These are phyloP conservation scores for Fusarium sp. DNA, from an alignment of 2,329 filamentous ascomycete species.

Conservation along the genomic window DNA sequence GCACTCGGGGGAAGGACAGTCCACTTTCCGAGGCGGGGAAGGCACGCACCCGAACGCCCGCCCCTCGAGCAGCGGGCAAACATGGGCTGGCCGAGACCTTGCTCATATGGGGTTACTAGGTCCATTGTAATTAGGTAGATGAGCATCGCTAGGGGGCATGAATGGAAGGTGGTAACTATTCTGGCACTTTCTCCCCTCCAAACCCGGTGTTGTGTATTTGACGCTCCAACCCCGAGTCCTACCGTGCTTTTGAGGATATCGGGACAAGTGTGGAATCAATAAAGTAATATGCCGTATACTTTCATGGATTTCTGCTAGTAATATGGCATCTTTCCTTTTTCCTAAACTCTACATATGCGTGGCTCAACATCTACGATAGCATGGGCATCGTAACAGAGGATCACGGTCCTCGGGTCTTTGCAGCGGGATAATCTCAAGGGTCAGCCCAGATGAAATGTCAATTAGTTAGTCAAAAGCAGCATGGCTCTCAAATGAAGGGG, in stretches of 20 bases:
- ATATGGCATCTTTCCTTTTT: not conserved
- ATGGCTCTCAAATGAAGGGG: too few relatives aligned
- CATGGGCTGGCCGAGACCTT: not conserved
- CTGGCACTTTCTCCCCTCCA: too few relatives aligned
- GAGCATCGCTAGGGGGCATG: too few relatives aligned
- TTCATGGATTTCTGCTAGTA: not conserved
- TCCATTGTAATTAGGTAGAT: too few relatives aligned
- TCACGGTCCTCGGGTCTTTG: not conserved
- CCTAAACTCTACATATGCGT: not conserved
- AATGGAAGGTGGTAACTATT: too few relatives aligned
- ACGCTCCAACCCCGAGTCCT: too few relatives aligned
- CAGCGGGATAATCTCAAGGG: not conserved
- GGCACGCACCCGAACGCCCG: not conserved
- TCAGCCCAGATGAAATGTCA: too few relatives aligned
- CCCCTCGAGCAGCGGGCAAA: not conserved
- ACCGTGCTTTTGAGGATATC: too few relatives aligned
- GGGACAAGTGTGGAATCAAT: too few relatives aligned
- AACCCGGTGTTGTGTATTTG: too few relatives aligned
- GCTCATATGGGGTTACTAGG: not conserved
- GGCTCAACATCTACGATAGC: not conserved
- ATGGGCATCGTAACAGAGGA: too few relatives aligned
- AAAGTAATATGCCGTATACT: not conserved
- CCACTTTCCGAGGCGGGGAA: conserved; percentile 5
- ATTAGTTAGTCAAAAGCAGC: too few relatives aligned
- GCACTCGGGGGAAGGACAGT: not conserved